A percentile compares a stretch with the other conserved stretches of the same genome.
Conservation (phyloP, 805 yeast species). For the Metschnikowia orientalis region DNA sequence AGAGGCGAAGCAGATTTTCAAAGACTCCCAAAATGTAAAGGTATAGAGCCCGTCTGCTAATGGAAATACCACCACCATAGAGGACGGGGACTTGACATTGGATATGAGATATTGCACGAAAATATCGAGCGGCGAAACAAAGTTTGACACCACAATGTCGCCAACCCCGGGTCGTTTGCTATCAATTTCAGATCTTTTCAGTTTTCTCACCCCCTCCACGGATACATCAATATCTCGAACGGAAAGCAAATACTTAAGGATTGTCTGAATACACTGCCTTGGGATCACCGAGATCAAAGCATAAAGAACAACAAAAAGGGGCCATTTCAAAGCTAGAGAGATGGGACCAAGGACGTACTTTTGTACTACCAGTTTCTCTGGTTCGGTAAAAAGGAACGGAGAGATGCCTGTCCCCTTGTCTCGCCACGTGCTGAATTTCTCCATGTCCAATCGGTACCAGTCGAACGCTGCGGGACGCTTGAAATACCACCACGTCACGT, state of each 20-base stretch:
- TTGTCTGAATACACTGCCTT: conserved; percentile 15
- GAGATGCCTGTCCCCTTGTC: conserved; percentile 93
- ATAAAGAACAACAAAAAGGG: conserved; percentile 20
- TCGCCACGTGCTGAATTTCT: conserved; percentile 66
- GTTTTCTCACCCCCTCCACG: conserved; percentile 49
- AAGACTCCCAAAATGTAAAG: conserved; percentile 25
- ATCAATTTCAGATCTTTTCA: conserved; percentile 31
- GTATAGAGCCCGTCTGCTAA: conserved; percentile 28
- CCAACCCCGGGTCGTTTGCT: conserved; percentile 36
- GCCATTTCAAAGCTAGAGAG: conserved; percentile 26
- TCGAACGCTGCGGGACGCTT: background rate
- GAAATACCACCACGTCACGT: background rate
- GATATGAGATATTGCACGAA: conserved; percentile 31
- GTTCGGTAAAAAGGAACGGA: conserved; percentile 67
- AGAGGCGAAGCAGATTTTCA: conserved; percentile 20
- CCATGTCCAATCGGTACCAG: conserved; percentile 10
- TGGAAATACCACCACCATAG: conserved; percentile 38
- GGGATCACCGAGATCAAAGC: conserved; percentile 19
- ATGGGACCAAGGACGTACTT: conserved; percentile 12
- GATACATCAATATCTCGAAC: conserved; percentile 35
- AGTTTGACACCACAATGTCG: conserved; percentile 54
- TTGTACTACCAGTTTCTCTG: conserved; percentile 16
- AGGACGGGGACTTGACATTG: conserved; percentile 19
- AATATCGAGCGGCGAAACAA: conserved; percentile 56
- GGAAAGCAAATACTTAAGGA: conserved; percentile 28